These are phyloP conservation scores for Eucalyptus microcorys DNA, from an alignment of 345 rosid genomes.

Conservation along the genomic window DNA sequence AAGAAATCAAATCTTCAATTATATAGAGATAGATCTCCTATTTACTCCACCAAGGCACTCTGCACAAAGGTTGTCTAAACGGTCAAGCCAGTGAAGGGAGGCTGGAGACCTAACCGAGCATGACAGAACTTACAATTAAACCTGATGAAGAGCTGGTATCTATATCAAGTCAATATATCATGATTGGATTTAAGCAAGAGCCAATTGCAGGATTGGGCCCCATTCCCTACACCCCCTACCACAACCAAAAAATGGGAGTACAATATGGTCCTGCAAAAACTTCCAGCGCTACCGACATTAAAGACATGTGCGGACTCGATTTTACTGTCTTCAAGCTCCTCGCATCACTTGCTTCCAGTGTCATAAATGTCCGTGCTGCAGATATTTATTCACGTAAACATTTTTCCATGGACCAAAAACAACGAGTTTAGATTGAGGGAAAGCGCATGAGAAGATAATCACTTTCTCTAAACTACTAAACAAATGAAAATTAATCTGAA, in stretches of 20 bases:
- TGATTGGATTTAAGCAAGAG: background rate
- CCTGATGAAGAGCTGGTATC: background rate
- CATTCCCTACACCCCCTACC: background rate
- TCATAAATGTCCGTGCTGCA: conserved; percentile 38
- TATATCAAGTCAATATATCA: background rate
- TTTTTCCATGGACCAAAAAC: background rate
- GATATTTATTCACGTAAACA: background rate
- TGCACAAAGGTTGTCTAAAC: background rate
- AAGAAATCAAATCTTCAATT: background rate
- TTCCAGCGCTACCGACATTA: background rate
- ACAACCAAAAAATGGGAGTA: background rate
- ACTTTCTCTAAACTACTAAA: background rate
- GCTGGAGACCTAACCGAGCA: background rate
- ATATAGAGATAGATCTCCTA: background rate
- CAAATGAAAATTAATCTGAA: background rate
- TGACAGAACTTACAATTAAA: background rate
- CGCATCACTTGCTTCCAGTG: conserved; percentile 30
- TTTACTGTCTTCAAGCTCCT: background rate
- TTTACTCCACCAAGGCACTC: background rate
- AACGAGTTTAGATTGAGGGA: background rate
- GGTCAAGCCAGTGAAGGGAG: background rate
- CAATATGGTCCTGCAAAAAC: background rate
- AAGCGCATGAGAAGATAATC: background rate
- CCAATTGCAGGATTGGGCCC: background rate
- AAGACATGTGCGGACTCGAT: background rate